Base-by-base conservation (phyloP, 371 early-diverging fungal genomes). In the Chytridiales sp. region DNA sequence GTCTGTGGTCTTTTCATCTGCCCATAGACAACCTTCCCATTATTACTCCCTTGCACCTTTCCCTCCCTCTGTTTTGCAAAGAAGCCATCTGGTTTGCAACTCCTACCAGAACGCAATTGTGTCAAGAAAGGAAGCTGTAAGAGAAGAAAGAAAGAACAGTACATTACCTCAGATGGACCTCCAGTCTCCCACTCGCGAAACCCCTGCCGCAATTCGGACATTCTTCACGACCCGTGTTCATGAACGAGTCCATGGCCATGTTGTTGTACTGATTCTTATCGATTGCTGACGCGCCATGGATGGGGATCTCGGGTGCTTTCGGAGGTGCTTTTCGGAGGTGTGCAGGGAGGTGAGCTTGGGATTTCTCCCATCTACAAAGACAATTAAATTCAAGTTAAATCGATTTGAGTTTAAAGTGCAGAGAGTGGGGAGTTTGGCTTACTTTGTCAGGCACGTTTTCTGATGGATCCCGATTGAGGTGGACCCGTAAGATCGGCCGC, bases 181-280 rank as follows among this genome's bases (percentile, higher is more conserved):
- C 66, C 21, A 66, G 31, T 29, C 61, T 47, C 21, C 29, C 56
- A 17, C 24, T 48, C 1, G 26, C 52, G 41, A 66, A 65, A 34
- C 50, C 56, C 13, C 66, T 9, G 6, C 32, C 48, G 32, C 66
- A 66, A 46, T 61, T 61, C 9, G 46, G 56, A 31, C 66, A 66
- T 32, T 39, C 61, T 11, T 17, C 48, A 27, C 66, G 47, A 15
- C 19, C 42, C 17, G 31, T 21, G 22, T 59, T 40, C 19, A 65
- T 34, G 31, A 49, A 61, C 6, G 47, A 24, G 11, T 61, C 47
- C 8, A 22, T n/a, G 24, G 66, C 66, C 11, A 54, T 48, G 1
- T 64, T 51, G 51, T 66, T 66, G 50, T 66, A 61, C 31, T 34
- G 49, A 15, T 66, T 60, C 0, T 32, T 38, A 17, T 46, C 49